Evolutionary conservation across 2,329 filamentous ascomycete genomes (phyloP).

Genomic region (Plenodomus tracheiphilus): DNA sequence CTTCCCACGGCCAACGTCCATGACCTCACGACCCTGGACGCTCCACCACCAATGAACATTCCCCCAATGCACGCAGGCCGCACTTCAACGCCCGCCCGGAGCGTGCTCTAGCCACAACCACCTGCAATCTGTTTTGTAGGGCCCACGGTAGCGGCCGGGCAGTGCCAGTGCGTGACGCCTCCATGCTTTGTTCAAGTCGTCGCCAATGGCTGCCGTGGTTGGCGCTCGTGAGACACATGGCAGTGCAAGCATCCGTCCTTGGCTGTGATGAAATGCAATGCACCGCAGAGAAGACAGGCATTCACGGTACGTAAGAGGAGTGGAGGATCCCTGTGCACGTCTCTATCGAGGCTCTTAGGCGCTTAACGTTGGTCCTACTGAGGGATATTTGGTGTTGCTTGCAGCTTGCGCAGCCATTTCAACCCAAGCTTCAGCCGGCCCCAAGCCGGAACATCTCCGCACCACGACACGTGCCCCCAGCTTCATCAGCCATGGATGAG

Average conservation of each 20-base stretch:
- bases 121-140: too few relatives aligned
- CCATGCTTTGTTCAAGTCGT: too few relatives aligned
- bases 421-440: not conserved
- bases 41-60: slow-evolving; percentile 15
- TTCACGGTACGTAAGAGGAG: too few relatives aligned
- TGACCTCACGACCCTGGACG: slow-evolving; percentile 36
- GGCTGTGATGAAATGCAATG: too few relatives aligned
- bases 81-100: not conserved
- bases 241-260: too few relatives aligned
- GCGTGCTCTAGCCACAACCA: not conserved
- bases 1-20: slow-evolving; percentile 27
- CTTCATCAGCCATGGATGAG: not conserved
- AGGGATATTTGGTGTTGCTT: not conserved
- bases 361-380: not conserved
- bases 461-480: not conserved
- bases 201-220: too few relatives aligned
- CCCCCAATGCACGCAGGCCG: not conserved
- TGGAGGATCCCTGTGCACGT: too few relatives aligned
- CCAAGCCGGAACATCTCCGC: not conserved
- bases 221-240: too few relatives aligned
- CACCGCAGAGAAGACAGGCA: too few relatives aligned
- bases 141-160: too few relatives aligned
- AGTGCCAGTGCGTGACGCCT: too few relatives aligned
- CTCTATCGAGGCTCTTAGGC: too few relatives aligned
- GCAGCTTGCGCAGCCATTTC: not conserved